Conservation (phyloP, 106 monocot genomes). For the Xerophyta viscosa region DNA sequence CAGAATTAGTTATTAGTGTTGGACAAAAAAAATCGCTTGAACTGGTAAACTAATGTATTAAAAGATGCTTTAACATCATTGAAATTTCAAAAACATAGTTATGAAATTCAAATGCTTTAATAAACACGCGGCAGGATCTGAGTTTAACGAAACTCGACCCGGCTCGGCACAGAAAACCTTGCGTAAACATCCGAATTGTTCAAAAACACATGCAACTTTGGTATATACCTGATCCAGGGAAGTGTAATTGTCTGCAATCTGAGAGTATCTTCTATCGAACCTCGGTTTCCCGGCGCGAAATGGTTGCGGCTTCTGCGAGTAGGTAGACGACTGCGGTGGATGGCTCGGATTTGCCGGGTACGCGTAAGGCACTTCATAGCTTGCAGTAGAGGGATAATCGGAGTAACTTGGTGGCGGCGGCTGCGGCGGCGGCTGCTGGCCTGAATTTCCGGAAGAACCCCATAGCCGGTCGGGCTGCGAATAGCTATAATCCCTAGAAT, state of each 20-base stretch:
- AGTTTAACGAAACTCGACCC: too few species aligned
- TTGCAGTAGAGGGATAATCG: not conserved
- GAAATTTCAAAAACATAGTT: too few species aligned
- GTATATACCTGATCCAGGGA: conserved; percentile 80
- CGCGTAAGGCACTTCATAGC: not conserved
- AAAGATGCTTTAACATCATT: too few species aligned
- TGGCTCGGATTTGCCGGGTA: not conserved
- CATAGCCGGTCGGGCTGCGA: not conserved
- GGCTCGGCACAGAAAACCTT: too few species aligned
- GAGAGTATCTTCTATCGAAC: conserved; percentile 59
- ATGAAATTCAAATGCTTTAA: too few species aligned
- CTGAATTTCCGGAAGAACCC: not conserved
- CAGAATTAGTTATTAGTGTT: too few species aligned
- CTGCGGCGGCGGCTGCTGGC: not conserved
- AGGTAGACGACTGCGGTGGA: not conserved
- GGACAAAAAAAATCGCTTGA: too few species aligned
- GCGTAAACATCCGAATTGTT: too few species aligned
- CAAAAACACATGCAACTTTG: too few species aligned
- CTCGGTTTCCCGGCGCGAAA: conserved; percentile 12
- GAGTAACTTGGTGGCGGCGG: not conserved
- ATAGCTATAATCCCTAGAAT: not conserved
- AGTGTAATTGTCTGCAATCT: conserved; percentile 68
- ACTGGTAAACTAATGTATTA: too few species aligned
- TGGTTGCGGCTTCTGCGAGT: conserved; percentile 6
- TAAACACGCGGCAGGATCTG: too few species aligned